Evolutionary conservation across 2,329 filamentous ascomycete genomes (phyloP).

Genomic region (Apiospora saccharicola): DNA sequence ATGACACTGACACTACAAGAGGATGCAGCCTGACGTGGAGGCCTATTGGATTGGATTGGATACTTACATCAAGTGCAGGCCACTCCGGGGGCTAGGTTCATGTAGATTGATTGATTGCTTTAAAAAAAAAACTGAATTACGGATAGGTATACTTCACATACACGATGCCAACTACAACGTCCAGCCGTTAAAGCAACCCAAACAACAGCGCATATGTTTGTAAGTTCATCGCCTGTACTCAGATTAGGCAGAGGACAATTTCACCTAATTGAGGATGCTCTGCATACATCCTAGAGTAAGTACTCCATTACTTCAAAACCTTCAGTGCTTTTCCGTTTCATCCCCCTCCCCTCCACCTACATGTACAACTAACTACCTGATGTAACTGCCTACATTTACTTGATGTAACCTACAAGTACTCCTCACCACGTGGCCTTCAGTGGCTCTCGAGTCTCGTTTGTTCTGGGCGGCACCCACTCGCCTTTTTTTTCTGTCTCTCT

Average conservation of each 20-base stretch:
- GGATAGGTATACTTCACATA: neutral
- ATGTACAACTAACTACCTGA: too few species aligned
- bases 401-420: neutral
- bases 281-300: neutral
- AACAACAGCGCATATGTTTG: too few species aligned
- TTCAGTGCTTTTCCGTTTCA: neutral
- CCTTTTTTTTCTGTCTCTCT: neutral
- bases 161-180: too few species aligned
- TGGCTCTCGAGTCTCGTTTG: neutral
- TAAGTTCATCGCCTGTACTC: too few species aligned
- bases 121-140: neutral
- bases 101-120: neutral
- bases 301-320: neutral
- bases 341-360: neutral
- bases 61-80: neutral
- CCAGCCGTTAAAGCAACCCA: neutral
- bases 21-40: constrained; percentile 10
- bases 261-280: too few species aligned
- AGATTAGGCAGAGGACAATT: too few species aligned
- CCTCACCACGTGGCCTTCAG: neutral
- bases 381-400: constrained; percentile 2
- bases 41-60: neutral
- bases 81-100: neutral
- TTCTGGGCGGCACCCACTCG: neutral
- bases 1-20: neutral